Evolutionary conservation across 1,139 yeast genomes (phyloP), one percentile per base, ranked within the genome.

Genomic region (Torulaspora globosa): DNA sequence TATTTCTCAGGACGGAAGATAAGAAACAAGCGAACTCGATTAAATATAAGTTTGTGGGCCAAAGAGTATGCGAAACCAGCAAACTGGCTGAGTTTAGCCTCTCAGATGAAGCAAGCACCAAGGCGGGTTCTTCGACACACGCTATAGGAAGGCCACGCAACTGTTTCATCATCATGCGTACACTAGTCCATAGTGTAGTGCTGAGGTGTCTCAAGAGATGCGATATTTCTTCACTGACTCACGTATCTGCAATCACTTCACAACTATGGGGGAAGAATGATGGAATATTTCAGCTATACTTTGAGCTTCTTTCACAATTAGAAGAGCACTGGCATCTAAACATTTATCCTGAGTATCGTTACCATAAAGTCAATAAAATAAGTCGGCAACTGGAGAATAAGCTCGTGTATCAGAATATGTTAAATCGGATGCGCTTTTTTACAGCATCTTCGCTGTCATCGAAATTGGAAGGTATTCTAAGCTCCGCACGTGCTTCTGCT

Each of bases 261-360:
- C 47, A 44, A 44, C 47, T 44, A 44, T 44, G 48, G 48, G 48
- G 48, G 48, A 45, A 45, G 45, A 45, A 45, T 45, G 45, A 45
- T 45, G 48, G 45, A 45, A 45, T 45, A 45, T 45, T 45, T 45
- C 48, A 45, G 48, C 48, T 45, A 45, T 45, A 45, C 48, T 44
- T 44, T 44, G 48, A 44, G 48, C 48, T 44, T 44, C 48, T 44
- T 44, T 44, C 48, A 44, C 48, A 44, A 44, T 44, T 44, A 40
- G 44, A 41, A n/a, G n/a, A n/a, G n/a, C n/a, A n/a, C n/a, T n/a
- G n/a, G n/a, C n/a, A n/a, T n/a, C n/a, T n/a, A n/a, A n/a, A n/a
- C n/a, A n/a, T n/a, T n/a, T n/a, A n/a, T n/a, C n/a, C n/a, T n/a
- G n/a, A n/a, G n/a, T n/a, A n/a, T n/a, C n/a, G n/a, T n/a, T n/a